Base-by-base conservation (phyloP, 148 eudicot species). In the Chenopodium suecicum region DNA sequence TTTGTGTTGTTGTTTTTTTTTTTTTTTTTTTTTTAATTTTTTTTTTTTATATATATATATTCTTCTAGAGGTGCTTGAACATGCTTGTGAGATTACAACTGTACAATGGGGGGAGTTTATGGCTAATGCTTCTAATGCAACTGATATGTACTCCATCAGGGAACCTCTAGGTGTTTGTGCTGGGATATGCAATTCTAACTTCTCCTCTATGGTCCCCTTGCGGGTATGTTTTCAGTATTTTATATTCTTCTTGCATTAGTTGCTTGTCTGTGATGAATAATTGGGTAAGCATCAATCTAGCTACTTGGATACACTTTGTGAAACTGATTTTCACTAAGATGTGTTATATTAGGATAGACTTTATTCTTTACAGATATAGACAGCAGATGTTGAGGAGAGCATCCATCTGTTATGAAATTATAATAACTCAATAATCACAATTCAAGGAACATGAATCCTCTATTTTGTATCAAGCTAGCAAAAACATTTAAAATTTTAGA, bases 111-210 rank as follows among this genome's bases (percentile, higher is more conserved):
- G 92, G 66, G 89, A 91, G 47, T 87, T 88, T 80, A 82, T 83
- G 50, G 84, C 94, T 31, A 88, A 89, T 83, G 80, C 87, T 66
- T 85, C 89, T 41, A 78, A 84, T 75, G 96, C 91, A 62, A 86
- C 83, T 58, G 89, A 92, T 82, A 79, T 83, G 75, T 89, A 90
- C 76, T 88, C 86, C 83, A 77, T 90, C 64, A 88, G 90, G 81
- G 92, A 91, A 79, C 92, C 97, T 25, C 90, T 89, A 73, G 97
- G 97, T 76, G 88, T 92, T 82, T 92, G 92, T 86, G 97, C 97
- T 70, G 97, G 94, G 63, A 88, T 92, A 77, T 92, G 94, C 79
- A 82, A 88, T 60, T 85, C 56, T 74, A 86, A 85, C 74, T 89
- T 85, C 78, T 89, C 94, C 16, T 91, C 92, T 63, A 81, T 87